phyloP scores from a whole-genome alignment of 2,329 filamentous ascomycete species.

The Fusarium camptoceras region DNA sequence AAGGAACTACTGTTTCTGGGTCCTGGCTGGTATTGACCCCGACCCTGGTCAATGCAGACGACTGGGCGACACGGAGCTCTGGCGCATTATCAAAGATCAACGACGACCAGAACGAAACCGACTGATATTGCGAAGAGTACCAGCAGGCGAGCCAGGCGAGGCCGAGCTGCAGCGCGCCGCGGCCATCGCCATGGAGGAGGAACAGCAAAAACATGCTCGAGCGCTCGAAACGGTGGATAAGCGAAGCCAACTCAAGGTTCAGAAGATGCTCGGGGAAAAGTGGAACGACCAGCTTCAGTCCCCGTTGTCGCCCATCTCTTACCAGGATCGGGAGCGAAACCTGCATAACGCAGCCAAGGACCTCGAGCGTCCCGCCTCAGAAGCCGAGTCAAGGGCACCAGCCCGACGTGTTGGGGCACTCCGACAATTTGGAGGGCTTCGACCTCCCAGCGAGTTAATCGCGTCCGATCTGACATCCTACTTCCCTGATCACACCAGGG shows the following conservation, averaged over 20 bases:
- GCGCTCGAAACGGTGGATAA: slow-evolving; percentile 74
- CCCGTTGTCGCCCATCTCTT: slow-evolving; percentile 84
- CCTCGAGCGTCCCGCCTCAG: slow-evolving; percentile 66
- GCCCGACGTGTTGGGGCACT: slow-evolving; percentile 65
- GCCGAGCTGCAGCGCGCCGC: slow-evolving; percentile 89
- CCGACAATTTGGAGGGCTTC: slow-evolving; percentile 88
- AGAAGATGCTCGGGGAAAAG: slow-evolving; percentile 88
- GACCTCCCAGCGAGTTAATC: slow-evolving; percentile 96
- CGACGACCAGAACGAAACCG: slow-evolving; percentile 88
- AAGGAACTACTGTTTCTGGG: slow-evolving; percentile 96
- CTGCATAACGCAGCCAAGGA: slow-evolving; percentile 69
- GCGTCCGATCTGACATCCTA: slow-evolving; percentile 96
- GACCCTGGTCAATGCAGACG: slow-evolving; percentile 84
- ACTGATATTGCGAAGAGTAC: slow-evolving; percentile 91
- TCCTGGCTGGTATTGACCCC: slow-evolving; percentile 85
- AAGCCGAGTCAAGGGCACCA: slow-evolving; percentile 57
- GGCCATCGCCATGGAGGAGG: slow-evolving; percentile 89
- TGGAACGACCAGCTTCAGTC: slow-evolving; percentile 85
- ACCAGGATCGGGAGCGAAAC: slow-evolving; percentile 76
- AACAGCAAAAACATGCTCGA: slow-evolving; percentile 75
- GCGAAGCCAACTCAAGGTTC: slow-evolving; percentile 86
- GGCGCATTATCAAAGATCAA: slow-evolving; percentile 89
- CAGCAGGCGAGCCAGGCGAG: slow-evolving; percentile 87
- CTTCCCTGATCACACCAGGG: slow-evolving; percentile 93
- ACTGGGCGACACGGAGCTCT: slow-evolving; percentile 86